Evolutionary conservation across 306 rosid species (phyloP), one percentile per base, ranked within the genome.

Genomic region (Rosa chinensis): DNA sequence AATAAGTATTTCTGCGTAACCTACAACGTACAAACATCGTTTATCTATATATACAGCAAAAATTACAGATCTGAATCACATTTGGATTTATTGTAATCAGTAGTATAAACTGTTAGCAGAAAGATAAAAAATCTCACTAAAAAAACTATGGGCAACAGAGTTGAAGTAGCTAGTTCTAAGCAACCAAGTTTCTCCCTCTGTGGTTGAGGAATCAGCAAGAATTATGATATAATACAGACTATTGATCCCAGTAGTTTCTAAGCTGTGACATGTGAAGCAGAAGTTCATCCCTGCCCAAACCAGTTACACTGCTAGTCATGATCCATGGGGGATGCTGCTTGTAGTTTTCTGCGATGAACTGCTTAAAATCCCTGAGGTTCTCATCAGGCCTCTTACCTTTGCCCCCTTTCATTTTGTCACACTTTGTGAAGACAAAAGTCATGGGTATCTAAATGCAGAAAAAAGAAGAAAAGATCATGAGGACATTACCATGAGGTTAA

Each of bases 221-320:
- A 5, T 40, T 43, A 43, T 13, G n/a, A 42, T 37, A 42, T 37
- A 9, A 37, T 12, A 58, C 52, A 72, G 47, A 4, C 50, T 53
- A 76, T 76, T 94, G 97, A 86, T 94, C 93, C 98, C 97, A 94
- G 84, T 89, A 94, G 86, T 92, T 91, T 76, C 97, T 82, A 55
- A 92, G 87, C 84, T 94, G 97, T 52, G 93, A 94, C 87, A 91
- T 86, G 74, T 94, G 97, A 77, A 90, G 90, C 69, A 92, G 94
- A 73, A 91, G 89, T 58, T 92, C 98, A 80, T 94, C 98, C 71
- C 97, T 89, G 66, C 97, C 98, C 70, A 92, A 66, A 80, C 97
- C 95, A 35, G 97, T 92, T 71, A 88, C 89, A 73, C 97, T 88
- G 88, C 98, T 92, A 11, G 97, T 92, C 98, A 94, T 89, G 81